Conservation (phyloP, 2,329 filamentous ascomycete species). For the Xylaria sp. region DNA sequence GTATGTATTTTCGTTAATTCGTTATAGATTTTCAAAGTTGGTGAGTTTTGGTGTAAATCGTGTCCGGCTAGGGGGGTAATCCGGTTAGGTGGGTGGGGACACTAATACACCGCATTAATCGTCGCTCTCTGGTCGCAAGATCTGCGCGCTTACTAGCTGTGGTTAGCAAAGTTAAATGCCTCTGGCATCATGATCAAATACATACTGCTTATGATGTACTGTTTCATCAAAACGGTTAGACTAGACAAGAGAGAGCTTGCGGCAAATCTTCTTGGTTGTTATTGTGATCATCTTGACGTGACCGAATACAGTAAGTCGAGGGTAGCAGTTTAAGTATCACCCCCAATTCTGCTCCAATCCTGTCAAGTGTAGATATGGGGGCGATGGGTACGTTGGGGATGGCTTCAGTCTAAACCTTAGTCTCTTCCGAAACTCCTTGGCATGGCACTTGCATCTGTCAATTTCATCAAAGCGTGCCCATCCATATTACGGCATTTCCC, state of each 20-base stretch:
- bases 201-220: background rate
- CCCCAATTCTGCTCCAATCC: background rate
- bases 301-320: background rate
- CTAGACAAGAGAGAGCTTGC: background rate
- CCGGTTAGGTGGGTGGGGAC: no score
- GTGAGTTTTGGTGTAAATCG: no score
- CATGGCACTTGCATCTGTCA: background rate
- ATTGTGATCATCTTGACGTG: constrained; percentile 6
- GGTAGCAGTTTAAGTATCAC: background rate
- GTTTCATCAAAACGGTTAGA: background rate
- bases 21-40: no score
- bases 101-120: background rate
- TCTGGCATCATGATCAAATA: background rate
- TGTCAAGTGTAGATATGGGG: background rate
- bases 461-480: constrained; percentile 2
- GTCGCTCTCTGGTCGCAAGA: background rate
- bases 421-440: background rate
- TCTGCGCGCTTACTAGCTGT: background rate
- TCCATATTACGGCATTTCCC: background rate
- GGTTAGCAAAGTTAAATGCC: background rate
- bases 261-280: background rate
- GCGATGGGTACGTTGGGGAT: background rate
- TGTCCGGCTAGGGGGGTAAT: no score
- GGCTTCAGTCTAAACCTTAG: background rate
- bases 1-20: no score